Evolutionary conservation across 192 early-diverging fungal genomes (phyloP), one percentile per base, ranked within the genome.

Genomic region (Tieghemiomyces parasiticus): DNA sequence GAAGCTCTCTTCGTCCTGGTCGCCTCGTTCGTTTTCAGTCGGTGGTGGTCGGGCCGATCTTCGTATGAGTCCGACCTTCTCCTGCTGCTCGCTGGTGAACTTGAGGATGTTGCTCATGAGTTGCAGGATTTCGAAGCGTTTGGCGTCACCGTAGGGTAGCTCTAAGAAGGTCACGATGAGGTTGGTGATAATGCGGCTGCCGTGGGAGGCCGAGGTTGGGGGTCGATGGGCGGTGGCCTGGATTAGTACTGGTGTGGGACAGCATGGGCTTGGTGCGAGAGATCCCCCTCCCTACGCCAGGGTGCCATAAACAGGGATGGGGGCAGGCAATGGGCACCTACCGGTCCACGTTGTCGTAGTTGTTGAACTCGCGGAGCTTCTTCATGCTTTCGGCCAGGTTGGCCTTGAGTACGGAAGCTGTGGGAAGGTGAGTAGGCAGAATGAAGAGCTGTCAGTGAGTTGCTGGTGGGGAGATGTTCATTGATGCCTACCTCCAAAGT

Each of bases 341-440:
- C 82, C 76, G 72, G 64, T 90, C 88, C 13, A 91, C 76, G 58
- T 82, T 87, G 46, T 84, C 87, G 58, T 92, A 83, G 61, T 72
- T 87, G 64, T 81, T 79, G 59, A 82, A 81, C 49, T 89, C 86
- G 60, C 80, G 80, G 60, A 96, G 68, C 49, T 87, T 82, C 26
- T 91, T 81, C 81, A 96, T 89, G 31, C 92, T 91, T 61, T 98
- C 93, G 44, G 82, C 79, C 45, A 96, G 68, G 64, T 98, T 92
- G 33, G 86, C 82, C 67, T 98, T 90, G 4, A 93, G 75, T 53
- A 87, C 90, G 24, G 90, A 74, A 9, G 89, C 85, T 83, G n/a
- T n/a, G n/a, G n/a, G n/a, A n/a, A n/a, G n/a, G n/a, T n/a, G n/a
- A n/a, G n/a, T n/a, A n/a, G n/a, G n/a, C n/a, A n/a, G n/a, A n/a